Evolutionary conservation across 805 yeast genomes (phyloP).

Genomic region (Yarrowia sp.): DNA sequence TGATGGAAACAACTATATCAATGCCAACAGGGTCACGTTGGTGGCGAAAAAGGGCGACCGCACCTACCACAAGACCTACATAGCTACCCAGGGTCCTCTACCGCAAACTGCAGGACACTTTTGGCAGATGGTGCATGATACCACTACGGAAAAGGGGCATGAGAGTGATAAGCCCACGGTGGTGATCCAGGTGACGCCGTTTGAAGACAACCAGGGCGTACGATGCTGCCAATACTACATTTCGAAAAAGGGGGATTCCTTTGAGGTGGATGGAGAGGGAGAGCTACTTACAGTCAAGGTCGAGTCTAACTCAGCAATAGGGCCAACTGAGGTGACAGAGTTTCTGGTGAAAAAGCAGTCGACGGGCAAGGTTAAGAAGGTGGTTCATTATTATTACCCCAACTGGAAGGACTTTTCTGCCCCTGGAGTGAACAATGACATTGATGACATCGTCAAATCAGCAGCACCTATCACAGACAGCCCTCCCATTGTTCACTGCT

Average conservation of each 20-base stretch:
- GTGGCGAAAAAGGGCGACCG: slow-evolving; percentile 33
- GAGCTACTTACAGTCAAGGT: neutral
- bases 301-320: neutral
- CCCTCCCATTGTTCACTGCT: slow-evolving; percentile 81
- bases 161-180: slow-evolving; percentile 66
- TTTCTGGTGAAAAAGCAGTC: neutral
- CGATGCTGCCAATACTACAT: slow-evolving; percentile 79
- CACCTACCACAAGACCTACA: slow-evolving; percentile 38
- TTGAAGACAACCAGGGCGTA: slow-evolving; percentile 60
- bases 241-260: neutral
- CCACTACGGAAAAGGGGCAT: slow-evolving; percentile 37
- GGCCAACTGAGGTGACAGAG: slow-evolving; percentile 15
- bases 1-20: slow-evolving; percentile 61
- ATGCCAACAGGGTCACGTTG: slow-evolving; percentile 72
- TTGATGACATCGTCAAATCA: slow-evolving; percentile 53
- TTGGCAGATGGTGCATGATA: slow-evolving; percentile 64
- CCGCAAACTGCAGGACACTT: slow-evolving; percentile 73
- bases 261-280: slow-evolving; percentile 17
- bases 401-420: slow-evolving; percentile 85
- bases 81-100: slow-evolving; percentile 91
- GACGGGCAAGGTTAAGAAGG: slow-evolving; percentile 2
- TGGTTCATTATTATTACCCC: slow-evolving; percentile 57
- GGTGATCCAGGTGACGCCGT: slow-evolving; percentile 72
- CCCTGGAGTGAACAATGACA: slow-evolving; percentile 44
- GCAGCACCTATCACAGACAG: slow-evolving; percentile 31